Evolutionary conservation across 306 rosid species (phyloP), one percentile per base, ranked within the genome.

Genomic region (Astragalus glycyphyllos): DNA sequence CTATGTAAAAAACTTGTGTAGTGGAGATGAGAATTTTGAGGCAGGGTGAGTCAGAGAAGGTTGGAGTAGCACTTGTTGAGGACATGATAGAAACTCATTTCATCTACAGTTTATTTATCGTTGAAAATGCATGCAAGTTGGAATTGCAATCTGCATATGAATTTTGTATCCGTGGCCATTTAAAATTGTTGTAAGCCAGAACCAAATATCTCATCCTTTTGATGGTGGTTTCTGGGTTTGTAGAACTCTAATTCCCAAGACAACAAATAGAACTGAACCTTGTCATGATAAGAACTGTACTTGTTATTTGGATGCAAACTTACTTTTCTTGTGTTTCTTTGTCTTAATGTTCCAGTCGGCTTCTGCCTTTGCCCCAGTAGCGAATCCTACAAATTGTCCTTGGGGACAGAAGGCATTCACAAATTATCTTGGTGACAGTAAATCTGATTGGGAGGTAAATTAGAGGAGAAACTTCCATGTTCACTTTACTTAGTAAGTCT

Each of bases 351-450:
- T 80, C 15, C 88, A 93, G 98, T 93, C 97, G 11, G 96, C 81
- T 61, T 93, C 97, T 46, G 98, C 98, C 71, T 93, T 87, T 50
- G 70, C 98, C 56, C 98, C 97, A 11, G 31, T 93, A 71, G 89
- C 35, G 46, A 93, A 93, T 86, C 97, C 98, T 69, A 80, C 71
- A 58, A 88, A 86, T 77, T 88, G 97, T 62, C 84, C 97, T 4
- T 90, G 96, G 97, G 98, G 98, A 77, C 89, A 83, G 84, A 93
- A 93, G 84, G 98, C 97, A 64, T 90, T 93, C 82, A 61, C 96
- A 51, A 90, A 93, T 79, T 93, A 93, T 86, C 89, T 93, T 0
- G 96, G 96, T 17, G 81, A 63, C 88, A 78, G 80, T 55, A 88
- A 90, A 80, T 79, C 85, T 53, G 94, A 83, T 58, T 93, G 97